Conservation (phyloP, 2,329 filamentous ascomycete species). For the Rhynchosporium graminicola region DNA sequence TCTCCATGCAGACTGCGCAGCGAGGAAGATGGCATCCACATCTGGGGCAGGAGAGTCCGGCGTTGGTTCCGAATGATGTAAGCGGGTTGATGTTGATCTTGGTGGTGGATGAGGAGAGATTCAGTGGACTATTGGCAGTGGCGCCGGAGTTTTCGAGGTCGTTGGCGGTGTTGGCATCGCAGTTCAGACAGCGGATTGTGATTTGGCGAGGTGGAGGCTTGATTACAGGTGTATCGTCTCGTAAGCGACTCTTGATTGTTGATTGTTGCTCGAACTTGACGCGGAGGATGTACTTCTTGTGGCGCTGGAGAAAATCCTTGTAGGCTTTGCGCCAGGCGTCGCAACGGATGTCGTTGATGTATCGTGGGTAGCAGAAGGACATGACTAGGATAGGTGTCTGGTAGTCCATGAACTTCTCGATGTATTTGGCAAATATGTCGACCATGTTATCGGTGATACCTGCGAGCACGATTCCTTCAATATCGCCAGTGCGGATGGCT, state of each 20-base stretch:
- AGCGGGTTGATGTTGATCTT: conserved; percentile 52
- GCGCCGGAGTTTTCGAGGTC: conserved; percentile 36
- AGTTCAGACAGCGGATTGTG: conserved; percentile 75
- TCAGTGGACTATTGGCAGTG: conserved; percentile 18
- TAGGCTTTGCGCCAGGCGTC: conserved; percentile 73
- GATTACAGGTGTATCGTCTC: conserved; percentile 62
- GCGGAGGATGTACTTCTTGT: conserved; percentile 72
- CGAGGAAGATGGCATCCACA: conserved; percentile 67
- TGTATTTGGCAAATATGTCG: conserved; percentile 74
- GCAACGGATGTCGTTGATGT: conserved; percentile 76
- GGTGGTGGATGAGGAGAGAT: conserved; percentile 28
- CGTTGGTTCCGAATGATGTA: conserved; percentile 56
- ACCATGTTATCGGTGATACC: conserved; percentile 73
- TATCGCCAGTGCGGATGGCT: conserved; percentile 65
- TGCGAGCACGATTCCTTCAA: conserved; percentile 76
- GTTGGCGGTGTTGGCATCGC: conserved; percentile 60
- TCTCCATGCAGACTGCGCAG: conserved; percentile 67
- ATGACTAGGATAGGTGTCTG: conserved; percentile 78
- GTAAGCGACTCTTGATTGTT: conserved; percentile 64
- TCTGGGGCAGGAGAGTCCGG: conserved; percentile 65
- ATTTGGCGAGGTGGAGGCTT: conserved; percentile 69
- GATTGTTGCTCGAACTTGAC: conserved; percentile 79
- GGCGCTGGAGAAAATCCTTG: conserved; percentile 69
- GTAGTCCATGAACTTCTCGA: conserved; percentile 73
- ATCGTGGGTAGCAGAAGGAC: conserved; percentile 72